Base-by-base conservation (phyloP, 371 early-diverging fungal genomes). In the Entomophthora muscae region DNA sequence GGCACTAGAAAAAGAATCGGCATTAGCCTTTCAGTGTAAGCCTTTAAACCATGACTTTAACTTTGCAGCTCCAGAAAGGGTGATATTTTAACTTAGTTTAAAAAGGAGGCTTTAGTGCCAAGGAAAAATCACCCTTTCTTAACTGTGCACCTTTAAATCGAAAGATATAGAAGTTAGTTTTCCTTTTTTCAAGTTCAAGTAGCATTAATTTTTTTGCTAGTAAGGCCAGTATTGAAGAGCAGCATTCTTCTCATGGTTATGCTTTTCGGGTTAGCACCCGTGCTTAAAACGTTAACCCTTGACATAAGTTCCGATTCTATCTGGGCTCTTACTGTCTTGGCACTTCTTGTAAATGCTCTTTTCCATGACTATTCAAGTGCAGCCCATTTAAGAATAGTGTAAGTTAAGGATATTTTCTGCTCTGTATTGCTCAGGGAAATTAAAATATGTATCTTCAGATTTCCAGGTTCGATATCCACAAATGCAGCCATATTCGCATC, bases 401-500 rank as follows among this genome's bases (percentile, higher is more conserved):
- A 76, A 67, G 68, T 58, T 1, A 62, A 56, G 32, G 17, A n/a
- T n/a, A n/a, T n/a, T n/a, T n/a, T n/a, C n/a, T n/a, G n/a, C 28
- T 32, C 26, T 23, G 31, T 29, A 30, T 53, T 53, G 21, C 31
- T 7, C 33, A 59, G 27, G 7, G 5, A 29, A 24, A 61, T 63
- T 67, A n/a, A n/a, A n/a, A 66, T 33, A 68, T 69, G 53, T 23
- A 65, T 72, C 57, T 55, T 67, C 61, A 82, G 91, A 63, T 94
- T 91, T 66, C 93, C 95, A 0, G 95, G 90, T 10, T 89, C 94
- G 1, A 72, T 95, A 17, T 89, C 95, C 3, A 88, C 92, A 24
- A 98, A 97, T 71, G 91, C 95, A 0, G 95, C 92, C 21, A 89
- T 97, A 21, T 93, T 95, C 69, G 95, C 93, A 0, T 89, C 92